Conservation (phyloP, 2,329 filamentous ascomycete genomes). For the Aureobasidium sp. region DNA sequence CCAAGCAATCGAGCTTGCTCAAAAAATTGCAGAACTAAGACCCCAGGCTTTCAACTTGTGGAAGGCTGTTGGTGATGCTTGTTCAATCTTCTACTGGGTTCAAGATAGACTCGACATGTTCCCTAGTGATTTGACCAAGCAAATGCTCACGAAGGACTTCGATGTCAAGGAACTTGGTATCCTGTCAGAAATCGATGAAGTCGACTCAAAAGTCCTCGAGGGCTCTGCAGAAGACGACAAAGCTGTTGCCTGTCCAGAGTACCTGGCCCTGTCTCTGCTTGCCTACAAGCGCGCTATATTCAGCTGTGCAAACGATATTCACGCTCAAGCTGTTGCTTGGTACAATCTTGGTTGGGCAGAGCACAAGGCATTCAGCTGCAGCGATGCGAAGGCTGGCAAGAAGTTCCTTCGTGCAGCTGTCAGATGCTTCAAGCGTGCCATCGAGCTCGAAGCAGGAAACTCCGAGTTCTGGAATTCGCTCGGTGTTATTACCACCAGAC, state of each 20-base stretch:
- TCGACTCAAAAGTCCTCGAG: constrained; percentile 28
- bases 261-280: constrained; percentile 40
- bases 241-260: not conserved
- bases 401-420: constrained; percentile 74
- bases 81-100: constrained; percentile 71
- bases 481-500: constrained; percentile 77
- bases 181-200: constrained; percentile 61
- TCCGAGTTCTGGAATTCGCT: constrained; percentile 96
- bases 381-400: constrained; percentile 48
- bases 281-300: constrained; percentile 81
- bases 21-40: constrained; percentile 50
- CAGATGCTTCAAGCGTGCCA: constrained; percentile 87
- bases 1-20: constrained; percentile 61
- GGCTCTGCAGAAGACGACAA: not conserved
- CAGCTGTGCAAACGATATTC: constrained; percentile 61
- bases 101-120: constrained; percentile 59
- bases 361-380: constrained; percentile 63
- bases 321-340: constrained; percentile 91
- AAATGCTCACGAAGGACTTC: constrained; percentile 49
- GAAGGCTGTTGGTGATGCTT: constrained; percentile 87
- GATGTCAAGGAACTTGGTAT: constrained; percentile 50
- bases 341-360: constrained; percentile 97
- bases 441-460: constrained; percentile 90
- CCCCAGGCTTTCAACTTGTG: constrained; percentile 83
- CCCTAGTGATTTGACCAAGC: constrained; percentile 49